Evolutionary conservation across 306 rosid genomes (phyloP), one percentile per base, ranked within the genome.

Genomic region (Castanopsis chinensis): DNA sequence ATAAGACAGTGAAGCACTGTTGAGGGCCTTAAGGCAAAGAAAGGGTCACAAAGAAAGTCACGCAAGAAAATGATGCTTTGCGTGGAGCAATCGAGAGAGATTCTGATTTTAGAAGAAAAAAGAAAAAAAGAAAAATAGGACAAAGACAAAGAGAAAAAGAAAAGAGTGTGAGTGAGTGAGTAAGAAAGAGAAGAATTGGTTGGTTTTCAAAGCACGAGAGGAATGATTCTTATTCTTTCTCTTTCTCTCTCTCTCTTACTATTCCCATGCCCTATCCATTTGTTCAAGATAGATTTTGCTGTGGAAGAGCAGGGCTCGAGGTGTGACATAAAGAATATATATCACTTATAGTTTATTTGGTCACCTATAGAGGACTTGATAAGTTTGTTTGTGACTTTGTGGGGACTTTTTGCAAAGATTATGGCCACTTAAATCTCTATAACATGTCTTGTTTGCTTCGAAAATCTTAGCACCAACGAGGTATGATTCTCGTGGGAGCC

Each of bases 51-150:
- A 85, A 78, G 78, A 73, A 85, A 65, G 92, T 79, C 89, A 81
- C 87, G 61, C 80, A 79, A 74, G 84, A 86, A 72, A 86, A 88
- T 92, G 88, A 85, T 89, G 88, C 83, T 75, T 84, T 83, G 87
- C 86, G 78, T 84, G 95, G 82, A 80, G 91, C 89, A 83, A 87
- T 86, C 83, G 89, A 90, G 82, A 85, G 80, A 85, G 88, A 84
- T 82, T 87, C 87, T 28, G 23, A 83, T 58, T 78, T 79, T 27
- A 60, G 79, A 43, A 73, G 28, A n/a, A 43, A 70, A 69, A 74
- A 1, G 54, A 3, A 57, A 68, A 58, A 71, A 60, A 57, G 30
- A 56, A 27, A 68, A 78, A 30, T 69, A 1, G 54, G 18, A 59
- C 65, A 21, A 49, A 11, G 65, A 59, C 17, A 59, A 4, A 21